Conservation (phyloP, 2,329 filamentous ascomycete species). For the Cytospora mali region DNA sequence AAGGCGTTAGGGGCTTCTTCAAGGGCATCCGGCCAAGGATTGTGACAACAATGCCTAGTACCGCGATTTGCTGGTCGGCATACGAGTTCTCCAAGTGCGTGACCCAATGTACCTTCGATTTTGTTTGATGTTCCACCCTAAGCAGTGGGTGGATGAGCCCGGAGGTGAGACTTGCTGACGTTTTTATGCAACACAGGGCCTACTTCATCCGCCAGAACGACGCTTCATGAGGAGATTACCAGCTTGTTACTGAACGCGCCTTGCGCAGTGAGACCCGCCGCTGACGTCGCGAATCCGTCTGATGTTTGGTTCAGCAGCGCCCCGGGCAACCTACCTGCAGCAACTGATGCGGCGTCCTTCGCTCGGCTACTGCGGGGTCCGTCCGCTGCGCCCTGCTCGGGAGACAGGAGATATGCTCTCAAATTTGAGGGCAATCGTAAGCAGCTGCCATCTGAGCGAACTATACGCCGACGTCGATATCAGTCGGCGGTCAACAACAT, state of each 20-base stretch:
- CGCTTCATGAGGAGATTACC: slow-evolving; percentile 35
- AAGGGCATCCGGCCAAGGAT: slow-evolving; percentile 89
- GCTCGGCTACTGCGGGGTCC: slow-evolving; percentile 7
- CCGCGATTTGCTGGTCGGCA: slow-evolving; percentile 96
- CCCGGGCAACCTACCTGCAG: neutral
- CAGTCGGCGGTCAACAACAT: slow-evolving; percentile 13
- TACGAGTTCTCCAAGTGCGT: slow-evolving; percentile 71
- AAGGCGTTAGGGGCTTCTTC: slow-evolving; percentile 86
- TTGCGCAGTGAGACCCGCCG: slow-evolving; percentile 30
- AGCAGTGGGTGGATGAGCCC: neutral
- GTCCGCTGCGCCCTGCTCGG: slow-evolving; percentile 1
- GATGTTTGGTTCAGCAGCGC: slow-evolving; percentile 21
- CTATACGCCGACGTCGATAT: slow-evolving; percentile 12
- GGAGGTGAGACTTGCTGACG: slow-evolving; percentile 25
- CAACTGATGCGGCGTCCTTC: slow-evolving; percentile 4
- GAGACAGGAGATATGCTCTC: neutral
- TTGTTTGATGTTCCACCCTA: too few species aligned
- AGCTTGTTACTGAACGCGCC: neutral
- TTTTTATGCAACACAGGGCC: slow-evolving; percentile 44
- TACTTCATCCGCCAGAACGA: slow-evolving; percentile 63
- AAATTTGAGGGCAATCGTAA: neutral
- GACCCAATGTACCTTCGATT: slow-evolving; percentile 23
- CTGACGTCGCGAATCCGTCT: neutral
- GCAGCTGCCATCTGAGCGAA: neutral
- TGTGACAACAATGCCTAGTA: slow-evolving; percentile 96